Evolutionary conservation across 2,329 filamentous ascomycete species (phyloP), one percentile per base, ranked within the genome.

Genomic region (Colletotrichum tamarilloi): DNA sequence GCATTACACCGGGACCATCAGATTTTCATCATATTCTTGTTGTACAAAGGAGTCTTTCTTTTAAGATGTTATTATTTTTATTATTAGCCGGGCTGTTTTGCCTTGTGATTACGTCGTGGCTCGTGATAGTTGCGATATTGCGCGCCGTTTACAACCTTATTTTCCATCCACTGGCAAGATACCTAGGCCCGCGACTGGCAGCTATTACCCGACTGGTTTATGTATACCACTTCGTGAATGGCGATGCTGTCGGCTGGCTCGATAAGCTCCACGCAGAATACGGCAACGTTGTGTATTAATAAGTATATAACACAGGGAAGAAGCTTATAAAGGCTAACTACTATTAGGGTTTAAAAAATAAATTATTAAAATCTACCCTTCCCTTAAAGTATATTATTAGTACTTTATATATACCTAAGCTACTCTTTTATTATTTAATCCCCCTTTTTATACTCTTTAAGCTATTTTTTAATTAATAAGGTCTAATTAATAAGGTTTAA

Each of bases 231-330:
- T 62, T 70, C 2, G 62, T 75, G 5, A 62, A 71, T 8, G 80
- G 81, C 58, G 76, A 74, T n/a, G 70, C 80, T 1, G 75, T 76
- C 32, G 76, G 76, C 28, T 76, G 78, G 62, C 68, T 81, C 49
- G 76, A 77, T 26, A 72, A 73, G 6, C 76, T 85, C 16, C 84
- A 86, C 75, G 73, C 79, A 6, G 74, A 78, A 52, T 85, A 86
- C 71, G 86, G 86, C 9, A 79, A 81, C 1, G 81, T 88, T 2
- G 85, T n/a, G n/a, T n/a, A n/a, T n/a, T n/a, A n/a, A n/a, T n/a
- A n/a, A n/a, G 22, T 24, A 24, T 24, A 2, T 24, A 24, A 24
- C 2, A 24, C 2, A 24, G 2, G 2, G 22, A 24, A 24, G 22
- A 24, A 24, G 22, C 1, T 24, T 24, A 24, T 24, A 24, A 2